Evolutionary conservation across 2,329 filamentous ascomycete genomes (phyloP).

Genomic region (Alternaria atra): DNA sequence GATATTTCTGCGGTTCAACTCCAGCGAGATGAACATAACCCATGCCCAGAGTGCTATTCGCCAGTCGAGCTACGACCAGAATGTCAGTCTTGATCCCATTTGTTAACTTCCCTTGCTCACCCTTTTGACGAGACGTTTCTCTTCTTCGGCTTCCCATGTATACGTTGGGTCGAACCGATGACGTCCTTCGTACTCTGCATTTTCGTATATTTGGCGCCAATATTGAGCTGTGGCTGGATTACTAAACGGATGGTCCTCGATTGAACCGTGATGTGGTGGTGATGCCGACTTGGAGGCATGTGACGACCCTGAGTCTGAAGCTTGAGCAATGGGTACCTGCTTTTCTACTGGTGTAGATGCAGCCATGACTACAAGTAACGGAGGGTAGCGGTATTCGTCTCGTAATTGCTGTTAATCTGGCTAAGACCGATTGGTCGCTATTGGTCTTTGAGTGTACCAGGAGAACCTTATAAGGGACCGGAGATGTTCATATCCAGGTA

Average conservation of each 20-base stretch:
- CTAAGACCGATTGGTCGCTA: constrained; percentile 14
- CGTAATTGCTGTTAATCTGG: constrained; percentile 18
- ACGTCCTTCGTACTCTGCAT: constrained; percentile 45
- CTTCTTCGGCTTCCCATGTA: constrained; percentile 58
- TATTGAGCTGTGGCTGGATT: constrained; percentile 35
- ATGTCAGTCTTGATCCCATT: neutral
- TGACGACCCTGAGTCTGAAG: constrained; percentile 27
- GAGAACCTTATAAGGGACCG: constrained; percentile 26
- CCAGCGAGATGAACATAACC: constrained; percentile 60
- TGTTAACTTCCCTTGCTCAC: constrained; percentile 38
- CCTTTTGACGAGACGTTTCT: constrained; percentile 58
- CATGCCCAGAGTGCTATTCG: constrained; percentile 49
- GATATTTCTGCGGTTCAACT: constrained; percentile 60
- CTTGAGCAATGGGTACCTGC: constrained; percentile 25
- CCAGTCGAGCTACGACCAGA: constrained; percentile 33
- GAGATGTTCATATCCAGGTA: constrained; percentile 7
- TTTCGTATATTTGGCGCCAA: constrained; percentile 40
- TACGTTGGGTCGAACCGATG: constrained; percentile 61
- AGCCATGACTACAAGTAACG: constrained; percentile 23
- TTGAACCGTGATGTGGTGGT: constrained; percentile 21
- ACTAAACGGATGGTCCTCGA: constrained; percentile 34
- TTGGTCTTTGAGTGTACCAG: constrained; percentile 14
- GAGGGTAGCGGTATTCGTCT: constrained; percentile 5
- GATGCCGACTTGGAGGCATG: constrained; percentile 9
- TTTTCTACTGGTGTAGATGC: constrained; percentile 18